phyloP scores from a whole-genome alignment of 148 eudicot genomes.

The Rhododendron vialii region DNA sequence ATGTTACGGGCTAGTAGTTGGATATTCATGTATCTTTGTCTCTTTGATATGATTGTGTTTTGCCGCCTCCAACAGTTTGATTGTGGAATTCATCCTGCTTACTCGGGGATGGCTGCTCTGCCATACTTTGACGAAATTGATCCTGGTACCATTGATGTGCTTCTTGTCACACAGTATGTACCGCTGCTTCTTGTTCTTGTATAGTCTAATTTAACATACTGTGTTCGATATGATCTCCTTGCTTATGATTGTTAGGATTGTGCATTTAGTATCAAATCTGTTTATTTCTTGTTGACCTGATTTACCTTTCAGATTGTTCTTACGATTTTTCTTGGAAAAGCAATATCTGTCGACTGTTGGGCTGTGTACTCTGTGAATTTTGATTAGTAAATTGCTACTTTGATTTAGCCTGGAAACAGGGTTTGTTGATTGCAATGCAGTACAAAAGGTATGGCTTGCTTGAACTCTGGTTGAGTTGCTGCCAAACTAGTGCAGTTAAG shows the following conservation, averaged over 20 bases:
- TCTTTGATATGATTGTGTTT: not conserved
- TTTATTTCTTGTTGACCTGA: not conserved
- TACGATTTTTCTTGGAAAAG: not conserved
- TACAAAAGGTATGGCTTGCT: not conserved
- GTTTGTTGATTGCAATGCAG: not conserved
- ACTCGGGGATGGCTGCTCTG: slow-evolving; percentile 91
- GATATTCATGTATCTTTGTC: not conserved
- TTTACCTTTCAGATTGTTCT: too few species aligned
- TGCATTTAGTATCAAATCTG: not conserved
- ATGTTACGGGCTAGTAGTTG: not conserved
- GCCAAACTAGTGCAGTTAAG: not conserved
- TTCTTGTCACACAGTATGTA: slow-evolving; percentile 83
- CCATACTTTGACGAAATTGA: slow-evolving; percentile 97
- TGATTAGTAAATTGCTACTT: not conserved
- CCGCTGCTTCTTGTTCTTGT: not conserved
- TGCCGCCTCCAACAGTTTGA: slow-evolving; percentile 52
- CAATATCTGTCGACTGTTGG: not conserved
- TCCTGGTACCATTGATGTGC: slow-evolving; percentile 81
- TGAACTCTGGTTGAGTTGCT: not conserved
- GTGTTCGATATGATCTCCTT: not conserved
- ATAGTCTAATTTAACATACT: not conserved
- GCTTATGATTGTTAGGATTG: not conserved
- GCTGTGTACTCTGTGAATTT: not conserved
- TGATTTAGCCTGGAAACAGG: not conserved
- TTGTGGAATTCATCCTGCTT: slow-evolving; percentile 96